Base-by-base conservation (phyloP, 345 rosid genomes). In the Trapa incisa region DNA sequence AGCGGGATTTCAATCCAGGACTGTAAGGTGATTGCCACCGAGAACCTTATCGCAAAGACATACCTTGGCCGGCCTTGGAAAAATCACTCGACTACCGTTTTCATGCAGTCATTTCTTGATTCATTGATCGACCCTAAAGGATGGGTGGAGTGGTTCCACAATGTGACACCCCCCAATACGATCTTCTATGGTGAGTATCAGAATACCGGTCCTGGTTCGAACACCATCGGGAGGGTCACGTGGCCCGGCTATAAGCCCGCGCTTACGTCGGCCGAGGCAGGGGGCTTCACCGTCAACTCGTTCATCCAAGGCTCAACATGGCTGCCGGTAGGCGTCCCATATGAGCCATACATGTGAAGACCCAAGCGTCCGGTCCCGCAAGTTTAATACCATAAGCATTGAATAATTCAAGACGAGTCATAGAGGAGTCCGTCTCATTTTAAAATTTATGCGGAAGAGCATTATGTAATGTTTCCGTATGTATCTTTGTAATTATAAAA, bases 1-100 rank as follows among this genome's bases (percentile, higher is more conserved):
- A 89, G 96, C 0, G 98, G 98, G 15, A 84, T 92, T 61, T 89
- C 96, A 0, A 81, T 92, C 7, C 96, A 92, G 45, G 87, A 85
- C 37, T 89, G 98, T 22, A 83, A 92, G 0, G 80, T 81, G 2
- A 81, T 87, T 53, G 69, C 71, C 0, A 80, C 29, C n/a, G 13
- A 52, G 9, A 65, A 61, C 4, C 82, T 87, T 4, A 81, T 81
- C 2, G 87, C 85, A 32, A 41, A 74, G 0, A 83, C 95, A 0
- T 92, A 81, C 60, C 83, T 87, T 0, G 96, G 97, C 13, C 78
- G 92, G 73, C 98, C 92, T 6, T 85, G 92, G 91, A 89, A 87
- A 66, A 52, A 71, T 0, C 86, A 11, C 53, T 84, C 98, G 14
- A 84, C 87, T 0, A 86, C 95, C 1, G 89, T 87, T 12, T 67